Conservation (phyloP, 2,329 filamentous ascomycete species). For the Xenosphaeropsis pyriputrescens region DNA sequence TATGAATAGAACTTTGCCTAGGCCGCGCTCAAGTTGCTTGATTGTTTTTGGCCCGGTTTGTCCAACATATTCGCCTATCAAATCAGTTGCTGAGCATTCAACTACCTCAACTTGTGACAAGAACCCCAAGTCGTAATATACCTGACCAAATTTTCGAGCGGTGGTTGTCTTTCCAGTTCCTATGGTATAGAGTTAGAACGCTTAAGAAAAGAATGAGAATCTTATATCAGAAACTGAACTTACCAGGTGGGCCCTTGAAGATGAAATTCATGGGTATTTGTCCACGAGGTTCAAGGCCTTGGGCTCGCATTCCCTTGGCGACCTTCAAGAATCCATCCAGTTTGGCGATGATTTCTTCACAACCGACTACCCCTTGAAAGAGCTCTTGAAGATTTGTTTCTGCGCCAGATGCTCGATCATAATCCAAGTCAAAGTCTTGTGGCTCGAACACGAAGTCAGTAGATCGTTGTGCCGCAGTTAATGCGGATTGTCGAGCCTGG, state of each 20-base stretch:
- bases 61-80: constrained; percentile 54
- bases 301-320: constrained; percentile 26
- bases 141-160: constrained; percentile 58
- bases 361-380: constrained; percentile 35
- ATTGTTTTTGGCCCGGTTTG: constrained; percentile 55
- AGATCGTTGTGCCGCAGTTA: constrained; percentile 3
- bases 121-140: constrained; percentile 64
- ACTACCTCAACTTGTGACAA: constrained; percentile 42
- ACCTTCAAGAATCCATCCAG: constrained; percentile 32
- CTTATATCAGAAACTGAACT: constrained; percentile 44
- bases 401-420: constrained; percentile 25
- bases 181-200: constrained; percentile 10
- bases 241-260: constrained; percentile 41
- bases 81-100: constrained; percentile 52
- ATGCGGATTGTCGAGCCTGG: constrained; percentile 9
- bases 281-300: constrained; percentile 31
- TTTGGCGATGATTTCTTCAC: constrained; percentile 30
- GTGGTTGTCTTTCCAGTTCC: constrained; percentile 61
- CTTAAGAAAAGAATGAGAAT: neutral
- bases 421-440: constrained; percentile 37
- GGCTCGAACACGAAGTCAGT: constrained; percentile 14
- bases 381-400: constrained; percentile 26
- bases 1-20: constrained; percentile 41
- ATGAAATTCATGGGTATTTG: constrained; percentile 42
- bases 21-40: constrained; percentile 33